These are phyloP conservation scores for Tricholoma terreum DNA, from an alignment of 768 basidiomycete genomes.

Conservation along the genomic window DNA sequence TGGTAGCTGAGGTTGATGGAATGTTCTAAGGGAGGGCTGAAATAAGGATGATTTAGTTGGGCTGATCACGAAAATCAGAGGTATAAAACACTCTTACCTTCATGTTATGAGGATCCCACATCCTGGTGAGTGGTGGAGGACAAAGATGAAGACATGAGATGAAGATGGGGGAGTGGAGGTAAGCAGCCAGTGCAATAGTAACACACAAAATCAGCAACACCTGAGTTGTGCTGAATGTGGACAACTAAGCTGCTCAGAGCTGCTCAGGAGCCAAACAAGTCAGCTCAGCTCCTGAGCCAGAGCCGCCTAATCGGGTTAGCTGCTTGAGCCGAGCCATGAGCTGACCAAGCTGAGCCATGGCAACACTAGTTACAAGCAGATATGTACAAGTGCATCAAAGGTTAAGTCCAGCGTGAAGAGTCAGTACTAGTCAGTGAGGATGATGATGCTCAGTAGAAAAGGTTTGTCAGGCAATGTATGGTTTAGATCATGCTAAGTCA, in stretches of 20 bases:
- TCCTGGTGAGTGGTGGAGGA: neutral
- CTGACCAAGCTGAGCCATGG: too few relatives aligned
- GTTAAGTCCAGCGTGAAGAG: too few relatives aligned
- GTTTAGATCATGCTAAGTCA: too few relatives aligned
- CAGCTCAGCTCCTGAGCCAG: neutral
- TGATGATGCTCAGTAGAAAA: too few relatives aligned
- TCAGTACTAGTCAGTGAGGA: too few relatives aligned
- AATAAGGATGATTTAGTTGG: neutral
- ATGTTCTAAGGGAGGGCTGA: neutral
- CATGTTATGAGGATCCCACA: neutral
- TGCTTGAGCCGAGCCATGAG: too few relatives aligned
- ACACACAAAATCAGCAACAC: neutral
- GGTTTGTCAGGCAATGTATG: too few relatives aligned
- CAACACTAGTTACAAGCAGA: too few relatives aligned
- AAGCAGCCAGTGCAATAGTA: neutral
- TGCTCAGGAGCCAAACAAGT: neutral
- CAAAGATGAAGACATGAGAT: neutral
- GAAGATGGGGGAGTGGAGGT: neutral
- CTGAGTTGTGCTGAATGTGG: neutral
- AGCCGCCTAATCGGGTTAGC: too few relatives aligned
- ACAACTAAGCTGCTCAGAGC: neutral
- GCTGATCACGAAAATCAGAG: neutral
- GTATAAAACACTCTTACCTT: neutral
- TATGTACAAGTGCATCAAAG: too few relatives aligned
- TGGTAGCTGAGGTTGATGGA: neutral